A percentile compares a stretch with the other conserved stretches of the same genome.
These are phyloP conservation scores for Phoma sp. DNA, from an alignment of 2,329 filamentous ascomycete species.

Conservation along the genomic window DNA sequence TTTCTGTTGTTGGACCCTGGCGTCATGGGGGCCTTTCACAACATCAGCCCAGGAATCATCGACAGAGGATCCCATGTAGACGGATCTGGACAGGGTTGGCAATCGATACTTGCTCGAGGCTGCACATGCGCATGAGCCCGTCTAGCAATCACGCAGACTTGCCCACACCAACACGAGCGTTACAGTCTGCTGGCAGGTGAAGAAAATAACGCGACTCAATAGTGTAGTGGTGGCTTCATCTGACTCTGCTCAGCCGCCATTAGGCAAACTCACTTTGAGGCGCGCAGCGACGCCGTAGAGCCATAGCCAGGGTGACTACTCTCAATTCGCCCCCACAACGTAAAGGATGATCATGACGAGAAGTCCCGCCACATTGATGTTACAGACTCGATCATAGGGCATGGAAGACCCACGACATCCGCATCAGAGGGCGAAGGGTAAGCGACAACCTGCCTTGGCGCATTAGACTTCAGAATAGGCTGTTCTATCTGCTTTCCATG, in stretches of 20 bases:
- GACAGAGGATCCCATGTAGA: slow-evolving; percentile 1
- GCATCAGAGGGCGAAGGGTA: neutral
- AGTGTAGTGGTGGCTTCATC: neutral
- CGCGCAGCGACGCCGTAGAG: too few relatives aligned
- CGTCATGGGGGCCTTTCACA: neutral
- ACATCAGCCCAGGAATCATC: slow-evolving; percentile 4
- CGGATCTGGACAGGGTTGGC: neutral
- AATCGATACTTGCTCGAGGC: neutral
- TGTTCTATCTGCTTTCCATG: neutral
- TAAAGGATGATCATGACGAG: neutral
- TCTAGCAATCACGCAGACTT: too few relatives aligned
- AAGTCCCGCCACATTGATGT: neutral
- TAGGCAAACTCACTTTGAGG: too few relatives aligned
- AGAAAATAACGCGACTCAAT: neutral
- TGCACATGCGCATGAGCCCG: neutral
- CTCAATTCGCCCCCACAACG: neutral
- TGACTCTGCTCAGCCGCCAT: neutral
- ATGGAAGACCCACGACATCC: neutral
- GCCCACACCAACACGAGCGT: too few relatives aligned
- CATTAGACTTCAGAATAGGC: neutral
- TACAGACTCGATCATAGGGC: neutral
- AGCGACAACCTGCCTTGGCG: slow-evolving; percentile 8
- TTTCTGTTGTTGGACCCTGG: slow-evolving; percentile 3
- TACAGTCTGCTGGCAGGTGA: too few relatives aligned
- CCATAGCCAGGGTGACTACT: neutral